Percentiles rank a stretch among this genome's conserved stretches.
Evolutionary conservation across 129 eudicot genomes (phyloP).

Genomic region (Solidago caesia): DNA sequence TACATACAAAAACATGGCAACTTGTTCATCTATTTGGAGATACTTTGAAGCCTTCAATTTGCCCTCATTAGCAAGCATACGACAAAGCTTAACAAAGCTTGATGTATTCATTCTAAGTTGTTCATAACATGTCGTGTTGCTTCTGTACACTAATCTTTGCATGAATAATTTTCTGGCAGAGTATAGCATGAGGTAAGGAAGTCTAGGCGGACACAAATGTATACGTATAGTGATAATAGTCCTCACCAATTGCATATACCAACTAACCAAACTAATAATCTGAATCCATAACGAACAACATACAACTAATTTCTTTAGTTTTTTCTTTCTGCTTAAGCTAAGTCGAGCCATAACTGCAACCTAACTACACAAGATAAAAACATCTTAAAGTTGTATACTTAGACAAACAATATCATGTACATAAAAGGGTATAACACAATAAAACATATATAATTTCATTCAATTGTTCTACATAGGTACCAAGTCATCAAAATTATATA

Average conservation of each 20-base stretch:
- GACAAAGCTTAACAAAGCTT: too few species aligned
- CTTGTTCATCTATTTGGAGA: neutral
- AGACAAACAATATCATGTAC: too few species aligned
- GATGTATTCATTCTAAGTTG: too few species aligned
- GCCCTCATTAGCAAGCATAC: too few species aligned
- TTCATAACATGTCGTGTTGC: too few species aligned
- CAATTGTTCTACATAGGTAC: too few species aligned
- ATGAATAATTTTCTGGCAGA: neutral
- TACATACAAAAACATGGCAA: neutral
- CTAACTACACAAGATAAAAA: too few species aligned
- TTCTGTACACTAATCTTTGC: too few species aligned
- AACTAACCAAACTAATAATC: neutral
- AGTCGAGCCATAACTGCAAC: neutral
- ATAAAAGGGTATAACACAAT: too few species aligned
- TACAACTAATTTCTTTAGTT: neutral
- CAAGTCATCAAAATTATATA: too few species aligned
- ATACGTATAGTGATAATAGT: neutral
- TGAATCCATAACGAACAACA: neutral
- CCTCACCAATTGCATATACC: neutral
- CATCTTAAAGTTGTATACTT: neutral
- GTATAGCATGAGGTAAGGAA: neutral
- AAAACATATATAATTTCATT: too few species aligned
- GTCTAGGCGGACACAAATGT: neutral
- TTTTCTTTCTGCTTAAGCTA: neutral
- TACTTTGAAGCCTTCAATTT: too few species aligned